Evolutionary conservation across 2,329 filamentous ascomycete genomes (phyloP), one percentile per base, ranked within the genome.

Genomic region (Penicillium sp.): DNA sequence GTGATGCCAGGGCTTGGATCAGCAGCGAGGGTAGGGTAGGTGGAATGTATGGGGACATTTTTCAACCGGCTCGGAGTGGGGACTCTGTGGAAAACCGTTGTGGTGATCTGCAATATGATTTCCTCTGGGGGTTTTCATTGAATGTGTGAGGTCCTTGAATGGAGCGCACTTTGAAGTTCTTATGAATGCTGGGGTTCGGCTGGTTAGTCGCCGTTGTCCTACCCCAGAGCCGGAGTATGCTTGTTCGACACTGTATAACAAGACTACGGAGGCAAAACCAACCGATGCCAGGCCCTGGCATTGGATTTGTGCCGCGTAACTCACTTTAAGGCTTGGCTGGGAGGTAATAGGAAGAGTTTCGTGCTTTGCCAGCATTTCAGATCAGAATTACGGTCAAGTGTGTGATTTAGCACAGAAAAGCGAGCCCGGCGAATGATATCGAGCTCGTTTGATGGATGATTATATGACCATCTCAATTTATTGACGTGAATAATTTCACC

Each of bases 251-350:
- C 22, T 22, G 6, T 14, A 43, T 31, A 31, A 13, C n/a, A 9
- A 9, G 22, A 8, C 3, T n/a, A 18, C 32, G 36, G 8, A 7
- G 0, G 16, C 22, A 22, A 18, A 39, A 43, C 38, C 13, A 24
- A 18, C 3, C 11, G 16, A 32, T 5, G 6, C 3, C 11, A 43
- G 21, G 8, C 11, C 3, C 21, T 32, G 8, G 21, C 21, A 3
- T 14, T 39, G 5, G n/a, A 6, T 39, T 6, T 14, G 18, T 39
- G 36, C 5, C 14, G 14, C 14, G 9, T 16, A 6, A 18, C 18
- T 18, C 18, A 5, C 2, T 68, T 29, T 55, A 65, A 40, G 64
- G 60, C 40, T 60, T 61, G 0, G 53, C 22, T 9, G 18, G 18
- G 18, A 18, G 18, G 18, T 18, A 18, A 18, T 18, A 18, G 18